A percentile compares a stretch with the other conserved stretches of the same genome.
These are phyloP conservation scores for Pythium graminicola DNA, from an alignment of 352 stramenopile genomes.

Conservation along the genomic window DNA sequence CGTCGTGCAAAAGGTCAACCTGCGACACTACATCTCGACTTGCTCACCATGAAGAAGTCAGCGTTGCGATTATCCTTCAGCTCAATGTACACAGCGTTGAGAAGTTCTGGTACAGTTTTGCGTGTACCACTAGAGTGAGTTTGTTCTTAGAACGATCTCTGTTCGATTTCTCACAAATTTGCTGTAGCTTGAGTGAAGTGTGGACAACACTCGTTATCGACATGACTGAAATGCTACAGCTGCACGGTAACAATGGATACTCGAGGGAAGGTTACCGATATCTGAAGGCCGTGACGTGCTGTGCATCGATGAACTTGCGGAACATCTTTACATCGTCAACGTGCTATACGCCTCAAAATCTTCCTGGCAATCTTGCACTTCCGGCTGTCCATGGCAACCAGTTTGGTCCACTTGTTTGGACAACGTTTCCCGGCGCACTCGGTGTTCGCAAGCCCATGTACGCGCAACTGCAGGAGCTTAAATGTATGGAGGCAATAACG, in stretches of 20 bases:
- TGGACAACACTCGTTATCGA: conserved; percentile 69
- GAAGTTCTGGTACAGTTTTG: conserved; percentile 55
- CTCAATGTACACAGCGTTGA: conserved; percentile 49
- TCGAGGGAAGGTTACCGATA: conserved; percentile 48
- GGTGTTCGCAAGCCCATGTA: not conserved
- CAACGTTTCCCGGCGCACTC: not conserved
- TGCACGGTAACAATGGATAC: conserved; percentile 68
- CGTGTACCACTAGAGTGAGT: conserved; percentile 41
- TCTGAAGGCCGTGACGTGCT: conserved; percentile 65
- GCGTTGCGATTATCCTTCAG: conserved; percentile 61
- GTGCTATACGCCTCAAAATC: conserved; percentile 36
- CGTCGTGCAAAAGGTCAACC: conserved; percentile 34
- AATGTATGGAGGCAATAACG: not conserved
- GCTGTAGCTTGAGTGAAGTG: conserved; percentile 16
- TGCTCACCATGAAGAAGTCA: conserved; percentile 63
- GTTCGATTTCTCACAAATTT: not conserved
- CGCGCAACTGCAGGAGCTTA: not conserved
- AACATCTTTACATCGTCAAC: conserved; percentile 57
- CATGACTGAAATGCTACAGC: conserved; percentile 48
- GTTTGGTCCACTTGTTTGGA: conserved; percentile 15
- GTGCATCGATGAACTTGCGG: conserved; percentile 54
- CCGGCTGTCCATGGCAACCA: conserved; percentile 14
- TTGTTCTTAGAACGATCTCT: not conserved
- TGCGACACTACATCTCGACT: conserved; percentile 61
- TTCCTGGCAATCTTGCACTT: conserved; percentile 20